Evolutionary conservation across 441 rosid species (phyloP), one percentile per base, ranked within the genome.

Genomic region (Omphalea diandra): DNA sequence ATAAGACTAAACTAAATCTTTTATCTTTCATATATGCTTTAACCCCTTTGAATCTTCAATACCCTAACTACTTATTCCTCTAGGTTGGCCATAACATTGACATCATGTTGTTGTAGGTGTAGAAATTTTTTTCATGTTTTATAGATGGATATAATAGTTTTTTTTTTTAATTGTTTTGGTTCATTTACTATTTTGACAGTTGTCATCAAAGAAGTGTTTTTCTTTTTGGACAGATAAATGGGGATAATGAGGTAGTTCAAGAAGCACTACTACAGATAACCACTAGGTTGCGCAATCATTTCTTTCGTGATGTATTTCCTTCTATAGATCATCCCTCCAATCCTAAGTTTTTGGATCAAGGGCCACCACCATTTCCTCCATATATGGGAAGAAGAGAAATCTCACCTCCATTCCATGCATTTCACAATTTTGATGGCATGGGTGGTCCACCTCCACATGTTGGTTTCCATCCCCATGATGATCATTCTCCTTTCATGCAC

Each of bases 191-290:
- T 40, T 65, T 1, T 36, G 43, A 26, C 41, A 29, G 67, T 68
- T 43, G 35, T 46, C 41, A 14, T 7, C 9, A 12, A 27, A 55
- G 63, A 36, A 22, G 18, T 11, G 24, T 62, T 74, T 40, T 60
- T 33, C 41, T n/a, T n/a, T 59, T 40, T 74, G 58, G 50, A 58
- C 80, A 90, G 97, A 79, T 90, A 38, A 83, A 78, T 10, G 97
- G 97, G 71, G 94, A 85, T 41, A 73, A 71, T 81, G 90, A 90
- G 63, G 81, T 80, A 65, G 90, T 90, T 79, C 88, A 78, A 69
- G 97, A 90, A 38, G 97, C 94, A 68, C 83, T 90, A 36, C 35
- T 88, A 65, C 92, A 82, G 80, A 85, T 90, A 82, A 88, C 94
- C 68, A 70, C 83, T 32, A 82, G 94, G 78, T 75, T 88, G 81